Evolutionary conservation across 306 rosid genomes (phyloP).

Genomic region (Acacia melanoxylon): DNA sequence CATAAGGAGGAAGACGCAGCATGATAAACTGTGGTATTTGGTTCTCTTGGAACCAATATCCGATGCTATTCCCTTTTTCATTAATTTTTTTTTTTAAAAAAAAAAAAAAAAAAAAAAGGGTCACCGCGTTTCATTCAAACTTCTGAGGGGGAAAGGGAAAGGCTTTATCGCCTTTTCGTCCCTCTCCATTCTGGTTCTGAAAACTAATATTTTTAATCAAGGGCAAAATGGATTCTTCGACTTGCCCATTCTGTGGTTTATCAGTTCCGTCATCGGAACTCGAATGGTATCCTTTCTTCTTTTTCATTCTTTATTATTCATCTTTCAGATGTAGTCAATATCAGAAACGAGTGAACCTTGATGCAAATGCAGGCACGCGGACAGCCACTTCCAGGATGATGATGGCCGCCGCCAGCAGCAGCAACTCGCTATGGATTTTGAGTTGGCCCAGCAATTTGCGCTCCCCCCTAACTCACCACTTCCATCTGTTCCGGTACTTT

Average conservation of each 20-base stretch:
- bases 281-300: conserved; percentile 8
- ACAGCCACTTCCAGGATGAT: conserved; percentile 15
- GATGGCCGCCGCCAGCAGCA: neutral
- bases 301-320: neutral
- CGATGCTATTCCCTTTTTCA: too few relatives aligned
- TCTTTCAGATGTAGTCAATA: conserved; percentile 2
- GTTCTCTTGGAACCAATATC: neutral
- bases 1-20: neutral
- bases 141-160: neutral
- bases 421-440: conserved; percentile 22
- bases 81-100: too few relatives aligned
- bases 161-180: too few relatives aligned
- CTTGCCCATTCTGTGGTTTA: conserved; percentile 14
- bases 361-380: conserved; percentile 1
- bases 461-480: neutral
- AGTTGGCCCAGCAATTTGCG: neutral
- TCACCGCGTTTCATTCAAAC: neutral
- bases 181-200: neutral
- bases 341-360: neutral
- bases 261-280: neutral
- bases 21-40: too few relatives aligned
- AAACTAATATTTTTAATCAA: neutral
- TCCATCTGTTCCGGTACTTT: conserved; percentile 4
- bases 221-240: neutral
- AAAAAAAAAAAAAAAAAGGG: too few relatives aligned